Base-by-base conservation (phyloP, 2,329 filamentous ascomycete species). In the Botrytis tulipae region DNA sequence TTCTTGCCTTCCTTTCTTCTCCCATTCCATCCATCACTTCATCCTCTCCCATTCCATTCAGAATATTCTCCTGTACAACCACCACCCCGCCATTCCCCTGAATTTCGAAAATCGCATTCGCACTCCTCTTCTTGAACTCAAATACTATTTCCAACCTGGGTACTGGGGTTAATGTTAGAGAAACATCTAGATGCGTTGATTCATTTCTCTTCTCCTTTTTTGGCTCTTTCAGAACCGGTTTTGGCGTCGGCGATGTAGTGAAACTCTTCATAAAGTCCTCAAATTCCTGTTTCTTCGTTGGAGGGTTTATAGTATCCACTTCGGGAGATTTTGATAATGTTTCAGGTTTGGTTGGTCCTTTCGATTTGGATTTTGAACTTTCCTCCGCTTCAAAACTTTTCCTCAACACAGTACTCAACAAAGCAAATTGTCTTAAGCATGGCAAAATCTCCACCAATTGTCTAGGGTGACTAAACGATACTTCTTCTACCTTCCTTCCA, bases 401-500 rank as follows among this genome's bases (percentile, higher is more conserved):
- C 72, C 86, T 83, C 5, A 95, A 84, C 3, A 96, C 82, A 0
- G 85, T 88, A 1, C 89, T 89, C 7, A 93, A 84, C 76, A 92
- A 90, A 0, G 91, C 91, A 79, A 93, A 96, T 80, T 96, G 93
- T 22, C 93, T 86, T 25, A 96, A 84, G 6, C 87, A 84, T 0
- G 93, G 92, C n/a, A 97, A 85, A 79, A 95, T 89, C 71, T 88
- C 86, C 10, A 95, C 84, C 6, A 97, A 83, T 79, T 97, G 93
- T 68, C 90, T 88, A 0, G 93, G 93, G 78, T 97, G 93, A 3
- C 89, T 89, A 79, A 97, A 95, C 0, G 92, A 90, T 46, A 96
- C 84, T 72, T 91, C 89, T 1, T 87, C 87, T 14, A 97, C 81
- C 4, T 86, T 85, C 73, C 90, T 87, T 0, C 90, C 91, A 77